Base-by-base conservation (phyloP, 495 filamentous ascomycete genomes). In the Umbilicaria muhlenbergii region DNA sequence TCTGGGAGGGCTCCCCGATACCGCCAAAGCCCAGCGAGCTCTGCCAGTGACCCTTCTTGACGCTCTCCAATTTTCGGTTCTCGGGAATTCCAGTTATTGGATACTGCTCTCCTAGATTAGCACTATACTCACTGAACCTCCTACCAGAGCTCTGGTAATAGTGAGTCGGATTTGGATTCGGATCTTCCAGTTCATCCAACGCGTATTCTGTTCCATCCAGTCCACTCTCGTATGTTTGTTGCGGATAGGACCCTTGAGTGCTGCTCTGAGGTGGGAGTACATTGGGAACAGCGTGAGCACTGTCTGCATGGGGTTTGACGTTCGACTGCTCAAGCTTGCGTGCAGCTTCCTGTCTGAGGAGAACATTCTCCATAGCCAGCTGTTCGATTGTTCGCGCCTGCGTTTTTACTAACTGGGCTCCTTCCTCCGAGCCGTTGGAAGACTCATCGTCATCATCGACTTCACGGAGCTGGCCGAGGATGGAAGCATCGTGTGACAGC, bases 1-100 rank as follows among this genome's bases (percentile, higher is more conserved):
- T 94, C 50, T 95, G 87, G 24, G 83, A 75, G 14, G 78, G 65
- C 41, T 89, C 83, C 15, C 64, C 61, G 34, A 82, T 50, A 15
- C 79, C 73, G 19, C 77, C 78, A 55, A 92, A 94, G 0, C 82
- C 83, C 16, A 86, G 76, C 6, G 82, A 83, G 38, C 78, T 92
- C 55, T 91, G 81, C 91, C 91, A 98, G 47, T 82, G 77, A 13
- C 76, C 79, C 56, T 83, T 87, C 58, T 82, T 82, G 36, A 86
- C 69, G 58, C 75, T 83, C 35, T 86, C 84, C 11, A 87, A 57
- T 36, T 80, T 80, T 47, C 81, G 73, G 48, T 82, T 83, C 51
- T 91, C 85, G 19, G 77, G 51, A 40, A 71, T 60, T 31, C 61
- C 52, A 48, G 77, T 73, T 1, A 73, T 64, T 3, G 72, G 55